phyloP scores from a whole-genome alignment of 345 rosid genomes.

The Brassica juncea region DNA sequence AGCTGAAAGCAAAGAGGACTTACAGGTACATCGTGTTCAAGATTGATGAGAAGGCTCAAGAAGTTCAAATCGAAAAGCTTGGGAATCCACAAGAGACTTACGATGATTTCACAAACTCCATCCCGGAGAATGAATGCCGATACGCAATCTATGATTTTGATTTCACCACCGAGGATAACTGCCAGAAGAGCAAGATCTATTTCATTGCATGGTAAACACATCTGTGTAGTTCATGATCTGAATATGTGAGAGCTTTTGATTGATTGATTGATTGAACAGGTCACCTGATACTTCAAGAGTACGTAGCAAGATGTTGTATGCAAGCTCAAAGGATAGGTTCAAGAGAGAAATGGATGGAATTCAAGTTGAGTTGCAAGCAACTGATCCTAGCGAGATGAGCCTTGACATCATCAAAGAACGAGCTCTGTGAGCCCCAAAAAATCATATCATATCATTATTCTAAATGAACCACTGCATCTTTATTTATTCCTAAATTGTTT shows the following conservation, averaged over 20 bases:
- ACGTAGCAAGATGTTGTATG: conserved; percentile 79
- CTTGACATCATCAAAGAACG: conserved; percentile 63
- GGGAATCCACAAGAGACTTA: conserved; percentile 56
- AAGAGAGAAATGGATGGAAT: conserved; percentile 73
- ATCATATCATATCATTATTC: not conserved
- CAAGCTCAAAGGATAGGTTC: conserved; percentile 79
- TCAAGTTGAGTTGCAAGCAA: conserved; percentile 73
- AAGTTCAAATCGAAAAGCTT: conserved; percentile 58
- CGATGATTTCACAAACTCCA: conserved; percentile 53
- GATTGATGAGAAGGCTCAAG: conserved; percentile 61
- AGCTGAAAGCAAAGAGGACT: conserved; percentile 66
- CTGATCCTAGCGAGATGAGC: conserved; percentile 82
- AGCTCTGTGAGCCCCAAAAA: conserved; percentile 31
- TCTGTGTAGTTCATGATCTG: not conserved
- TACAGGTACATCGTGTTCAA: conserved; percentile 73
- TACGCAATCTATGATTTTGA: conserved; percentile 76
- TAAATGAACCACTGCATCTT: not conserved
- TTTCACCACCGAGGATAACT: conserved; percentile 68
- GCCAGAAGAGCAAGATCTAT: conserved; percentile 79
- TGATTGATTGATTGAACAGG: conserved; percentile 36
- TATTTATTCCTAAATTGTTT: not conserved
- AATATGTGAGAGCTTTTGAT: not conserved
- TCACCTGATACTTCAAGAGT: conserved; percentile 67
- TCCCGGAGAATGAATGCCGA: conserved; percentile 66
- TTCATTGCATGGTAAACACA: conserved; percentile 65